Conservation (phyloP, 352 stramenopile genomes). For the Saprolegnia diclina region DNA sequence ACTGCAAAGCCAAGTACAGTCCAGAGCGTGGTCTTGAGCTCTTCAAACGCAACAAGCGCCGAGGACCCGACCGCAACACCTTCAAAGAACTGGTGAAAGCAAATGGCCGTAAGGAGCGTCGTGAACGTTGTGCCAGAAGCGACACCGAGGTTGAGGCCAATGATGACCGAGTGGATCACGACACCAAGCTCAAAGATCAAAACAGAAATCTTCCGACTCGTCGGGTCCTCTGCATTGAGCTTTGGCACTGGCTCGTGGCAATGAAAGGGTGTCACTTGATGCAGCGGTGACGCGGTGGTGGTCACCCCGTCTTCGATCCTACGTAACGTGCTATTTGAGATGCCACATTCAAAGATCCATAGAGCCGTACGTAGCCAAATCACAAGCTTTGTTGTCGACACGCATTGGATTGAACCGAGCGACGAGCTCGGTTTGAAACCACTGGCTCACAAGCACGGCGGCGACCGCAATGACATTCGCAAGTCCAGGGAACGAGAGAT, state of each 20-base stretch:
- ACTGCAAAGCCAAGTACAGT: slow-evolving; percentile 48
- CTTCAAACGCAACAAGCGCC: slow-evolving; percentile 40
- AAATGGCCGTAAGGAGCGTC: slow-evolving; percentile 52
- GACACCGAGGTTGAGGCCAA: slow-evolving; percentile 56
- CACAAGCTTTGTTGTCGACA: no score
- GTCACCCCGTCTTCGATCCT: no score
- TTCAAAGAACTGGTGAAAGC: slow-evolving; percentile 77
- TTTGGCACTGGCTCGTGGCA: no score
- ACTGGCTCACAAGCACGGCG: slow-evolving; percentile 52
- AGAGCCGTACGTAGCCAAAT: no score
- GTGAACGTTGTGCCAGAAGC: slow-evolving; percentile 43
- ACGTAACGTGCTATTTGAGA: no score
- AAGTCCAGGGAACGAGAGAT: slow-evolving; percentile 48
- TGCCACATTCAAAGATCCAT: no score
- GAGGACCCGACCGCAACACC: slow-evolving; percentile 50
- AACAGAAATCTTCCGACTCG: slow-evolving; percentile 32
- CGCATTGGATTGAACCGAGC: slow-evolving; percentile 22
- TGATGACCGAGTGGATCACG: slow-evolving; percentile 62
- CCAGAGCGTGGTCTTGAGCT: slow-evolving; percentile 36
- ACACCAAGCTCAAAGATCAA: slow-evolving; percentile 55
- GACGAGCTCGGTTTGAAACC: slow-evolving; percentile 33
- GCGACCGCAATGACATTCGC: slow-evolving; percentile 47
- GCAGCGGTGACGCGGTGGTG: no score
- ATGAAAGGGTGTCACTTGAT: no score
- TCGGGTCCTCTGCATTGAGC: no score